These are phyloP conservation scores for Carex scoparia DNA, from an alignment of 176 grass and related monocot species.

Conservation along the genomic window DNA sequence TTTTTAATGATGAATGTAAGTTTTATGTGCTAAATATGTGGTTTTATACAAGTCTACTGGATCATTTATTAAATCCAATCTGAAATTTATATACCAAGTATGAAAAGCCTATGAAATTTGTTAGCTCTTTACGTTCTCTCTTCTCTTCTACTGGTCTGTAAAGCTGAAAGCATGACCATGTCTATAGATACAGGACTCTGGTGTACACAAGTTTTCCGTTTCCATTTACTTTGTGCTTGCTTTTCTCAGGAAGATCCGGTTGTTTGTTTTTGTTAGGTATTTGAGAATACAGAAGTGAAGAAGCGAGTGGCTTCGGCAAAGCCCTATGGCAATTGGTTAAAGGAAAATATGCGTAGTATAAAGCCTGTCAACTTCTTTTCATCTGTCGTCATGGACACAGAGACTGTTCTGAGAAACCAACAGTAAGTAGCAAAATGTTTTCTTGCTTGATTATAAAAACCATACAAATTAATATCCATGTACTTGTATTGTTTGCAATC, in stretches of 20 bases:
- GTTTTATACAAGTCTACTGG: neutral
- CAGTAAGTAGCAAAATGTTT: constrained; percentile 58
- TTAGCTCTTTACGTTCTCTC: constrained; percentile 7
- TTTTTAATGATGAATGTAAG: neutral
- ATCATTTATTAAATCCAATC: neutral
- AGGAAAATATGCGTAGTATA: constrained; percentile 64
- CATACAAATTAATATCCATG: neutral
- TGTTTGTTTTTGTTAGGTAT: constrained; percentile 54
- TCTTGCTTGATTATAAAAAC: neutral
- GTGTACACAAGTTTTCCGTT: neutral
- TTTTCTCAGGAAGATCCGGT: neutral
- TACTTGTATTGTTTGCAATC: neutral
- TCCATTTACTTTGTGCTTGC: neutral
- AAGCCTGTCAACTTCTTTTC: constrained; percentile 93
- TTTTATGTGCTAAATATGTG: neutral
- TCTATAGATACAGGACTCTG: neutral
- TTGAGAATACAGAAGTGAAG: constrained; percentile 97
- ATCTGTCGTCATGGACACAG: constrained; percentile 82
- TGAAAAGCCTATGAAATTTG: constrained; percentile 1
- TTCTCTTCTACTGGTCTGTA: constrained; percentile 5
- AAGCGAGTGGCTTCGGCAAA: constrained; percentile 67
- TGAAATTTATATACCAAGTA: neutral
- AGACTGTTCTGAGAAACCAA: constrained; percentile 74
- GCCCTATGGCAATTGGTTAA: constrained; percentile 73
- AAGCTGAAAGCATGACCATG: constrained; percentile 27